Evolutionary conservation across 1,139 yeast genomes (phyloP).

Genomic region (Meyerozyma elateridarum): DNA sequence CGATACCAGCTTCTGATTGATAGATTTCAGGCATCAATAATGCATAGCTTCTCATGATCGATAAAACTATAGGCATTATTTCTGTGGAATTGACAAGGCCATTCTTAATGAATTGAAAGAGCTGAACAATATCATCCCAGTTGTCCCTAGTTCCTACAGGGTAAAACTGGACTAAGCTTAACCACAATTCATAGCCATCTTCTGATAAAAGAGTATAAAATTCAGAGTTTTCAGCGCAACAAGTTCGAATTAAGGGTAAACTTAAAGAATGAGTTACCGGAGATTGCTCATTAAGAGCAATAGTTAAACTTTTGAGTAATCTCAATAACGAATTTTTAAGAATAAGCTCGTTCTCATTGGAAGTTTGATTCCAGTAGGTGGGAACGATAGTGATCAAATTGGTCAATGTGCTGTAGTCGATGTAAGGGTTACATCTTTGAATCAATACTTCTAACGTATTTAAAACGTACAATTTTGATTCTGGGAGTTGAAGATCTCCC

Average conservation of each 20-base stretch:
- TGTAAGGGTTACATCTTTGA: constrained; percentile 59
- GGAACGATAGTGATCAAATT: constrained; percentile 64
- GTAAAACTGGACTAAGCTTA: constrained; percentile 56
- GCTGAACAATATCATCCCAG: constrained; percentile 24
- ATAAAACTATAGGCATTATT: constrained; percentile 61
- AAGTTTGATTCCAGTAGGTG: constrained; percentile 62
- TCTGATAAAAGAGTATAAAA: constrained; percentile 65
- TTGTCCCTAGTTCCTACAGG: constrained; percentile 25
- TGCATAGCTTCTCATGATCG: constrained; percentile 68
- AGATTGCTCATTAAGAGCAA: constrained; percentile 63
- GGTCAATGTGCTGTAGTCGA: constrained; percentile 46
- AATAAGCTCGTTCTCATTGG: constrained; percentile 56
- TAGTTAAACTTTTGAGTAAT: constrained; percentile 57
- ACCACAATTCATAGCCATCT: constrained; percentile 89
- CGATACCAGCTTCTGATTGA: constrained; percentile 18
- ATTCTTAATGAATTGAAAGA: constrained; percentile 43
- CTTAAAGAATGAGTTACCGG: constrained; percentile 56
- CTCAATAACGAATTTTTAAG: constrained; percentile 69
- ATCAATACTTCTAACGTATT: constrained; percentile 63
- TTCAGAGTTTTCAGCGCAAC: constrained; percentile 57
- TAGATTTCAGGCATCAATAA: constrained; percentile 53
- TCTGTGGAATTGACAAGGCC: constrained; percentile 69
- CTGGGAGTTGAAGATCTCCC: constrained; percentile 51
- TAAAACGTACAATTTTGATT: constrained; percentile 67
- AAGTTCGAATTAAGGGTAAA: constrained; percentile 61